Evolutionary conservation across 176 grass and related monocot genomes (phyloP), one percentile per base, ranked within the genome.

Genomic region (Saccharum spontaneum): DNA sequence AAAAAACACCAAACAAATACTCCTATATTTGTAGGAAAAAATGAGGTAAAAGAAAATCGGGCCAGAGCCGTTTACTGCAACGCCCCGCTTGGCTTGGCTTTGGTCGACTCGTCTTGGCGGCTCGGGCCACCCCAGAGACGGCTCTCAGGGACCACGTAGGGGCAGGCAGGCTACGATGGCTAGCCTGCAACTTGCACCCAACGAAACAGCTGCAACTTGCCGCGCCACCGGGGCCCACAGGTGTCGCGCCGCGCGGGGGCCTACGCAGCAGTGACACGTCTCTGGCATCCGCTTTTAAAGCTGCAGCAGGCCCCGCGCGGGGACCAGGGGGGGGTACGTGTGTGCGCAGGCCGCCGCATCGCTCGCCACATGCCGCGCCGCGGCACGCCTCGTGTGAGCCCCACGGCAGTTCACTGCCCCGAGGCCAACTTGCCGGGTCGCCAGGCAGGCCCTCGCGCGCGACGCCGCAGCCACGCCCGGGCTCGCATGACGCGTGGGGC

Each of bases 291-390:
- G 17, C 81, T 77, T 82, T 82, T 26, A 86, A 86, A 57, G 63
- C 63, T 20, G 17, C 7, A 1, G 66, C 6, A 10, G 31, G 41
- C 7, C 43, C 60, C 28, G 0, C 40, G 40, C 23, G 15, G 4
- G 15, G 16, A 61, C 59, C 8, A 18, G 10, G 10, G 10, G 10
- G 44, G 22, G 45, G 15, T 78, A 90, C 79, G 83, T 86, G 87
- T 79, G 67, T 15, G 55, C 28, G 46, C 31, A 82, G 34, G 85
- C 28, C 59, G 92, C 77, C 89, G 92, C 92, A 82, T 80, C 89
- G 65, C 49, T 2, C 84, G 90, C 90, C 90, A 90, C 90, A 90
- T 92, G 49, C 71, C 54, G 20, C 34, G 0, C 23, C 43, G 2
- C 6, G 10, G 24, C 79, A 2, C 62, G 15, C 5, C 59, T 8